These are phyloP conservation scores for Phyllosticta paracitricarpa DNA, from an alignment of 2,329 filamentous ascomycete species.

Conservation along the genomic window DNA sequence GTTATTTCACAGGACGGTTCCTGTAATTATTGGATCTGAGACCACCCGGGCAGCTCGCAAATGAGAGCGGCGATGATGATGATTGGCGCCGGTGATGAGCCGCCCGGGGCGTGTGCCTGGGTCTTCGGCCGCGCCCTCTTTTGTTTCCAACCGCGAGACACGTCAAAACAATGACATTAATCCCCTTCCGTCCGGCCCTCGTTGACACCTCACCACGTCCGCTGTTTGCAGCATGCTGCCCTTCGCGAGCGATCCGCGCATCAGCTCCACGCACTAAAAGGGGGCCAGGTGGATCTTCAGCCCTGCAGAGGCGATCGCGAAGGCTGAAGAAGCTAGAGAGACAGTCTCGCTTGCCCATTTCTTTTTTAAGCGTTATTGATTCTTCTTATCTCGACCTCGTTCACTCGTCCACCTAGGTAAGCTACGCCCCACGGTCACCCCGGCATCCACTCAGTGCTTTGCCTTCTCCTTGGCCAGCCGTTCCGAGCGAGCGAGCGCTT, in stretches of 20 bases:
- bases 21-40: background rate
- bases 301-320: conserved; percentile 4
- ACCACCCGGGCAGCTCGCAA: background rate
- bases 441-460: conserved; percentile 24
- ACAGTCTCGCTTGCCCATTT: background rate
- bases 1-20: background rate
- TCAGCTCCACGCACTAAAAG: conserved; percentile 9
- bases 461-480: conserved; percentile 27
- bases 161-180: no score
- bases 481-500: conserved; percentile 6
- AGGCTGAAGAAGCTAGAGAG: background rate
- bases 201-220: background rate
- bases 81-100: background rate
- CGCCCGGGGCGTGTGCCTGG: background rate
- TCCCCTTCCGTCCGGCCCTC: background rate
- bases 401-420: no score
- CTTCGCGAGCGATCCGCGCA: background rate
- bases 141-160: no score
- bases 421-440: background rate
- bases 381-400: background rate
- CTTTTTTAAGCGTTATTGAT: background rate
- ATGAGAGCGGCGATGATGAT: background rate
- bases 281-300: conserved; percentile 6
- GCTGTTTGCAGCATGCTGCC: background rate
- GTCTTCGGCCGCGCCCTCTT: no score